These are phyloP conservation scores for Spiraea crenata DNA, from an alignment of 331 rosid genomes.

Conservation along the genomic window DNA sequence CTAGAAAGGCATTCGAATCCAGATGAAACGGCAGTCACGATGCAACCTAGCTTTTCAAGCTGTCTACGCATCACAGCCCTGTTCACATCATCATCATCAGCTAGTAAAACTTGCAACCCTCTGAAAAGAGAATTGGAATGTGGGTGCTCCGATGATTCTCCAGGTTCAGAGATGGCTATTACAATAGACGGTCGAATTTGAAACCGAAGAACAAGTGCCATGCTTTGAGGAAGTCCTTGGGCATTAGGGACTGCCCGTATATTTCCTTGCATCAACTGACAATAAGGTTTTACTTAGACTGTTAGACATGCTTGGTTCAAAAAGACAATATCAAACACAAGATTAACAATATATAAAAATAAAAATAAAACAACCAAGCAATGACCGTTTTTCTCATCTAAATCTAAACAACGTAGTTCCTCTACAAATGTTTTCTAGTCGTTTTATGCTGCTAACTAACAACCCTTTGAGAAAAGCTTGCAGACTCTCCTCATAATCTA, in stretches of 20 bases:
- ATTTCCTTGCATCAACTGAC: slow-evolving; percentile 98
- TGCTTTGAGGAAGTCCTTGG: slow-evolving; percentile 81
- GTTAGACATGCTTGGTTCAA: slow-evolving; percentile 7
- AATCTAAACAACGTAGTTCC: too few relatives aligned
- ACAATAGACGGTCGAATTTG: slow-evolving; percentile 67
- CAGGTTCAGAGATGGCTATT: slow-evolving; percentile 73
- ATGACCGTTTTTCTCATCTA: slow-evolving; percentile 6
- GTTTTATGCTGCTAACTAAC: neutral
- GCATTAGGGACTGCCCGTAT: slow-evolving; percentile 71
- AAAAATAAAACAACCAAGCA: too few relatives aligned
- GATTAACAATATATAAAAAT: neutral
- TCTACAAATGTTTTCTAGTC: neutral
- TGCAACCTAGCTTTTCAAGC: slow-evolving; percentile 92
- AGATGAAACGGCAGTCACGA: slow-evolving; percentile 66
- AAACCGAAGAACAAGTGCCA: slow-evolving; percentile 84
- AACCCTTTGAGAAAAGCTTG: neutral
- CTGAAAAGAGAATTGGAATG: slow-evolving; percentile 68
- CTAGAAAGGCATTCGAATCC: slow-evolving; percentile 84
- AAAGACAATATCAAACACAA: neutral
- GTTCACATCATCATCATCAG: slow-evolving; percentile 80
- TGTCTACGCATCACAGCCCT: slow-evolving; percentile 76
- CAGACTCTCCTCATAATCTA: neutral
- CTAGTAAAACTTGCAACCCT: slow-evolving; percentile 73
- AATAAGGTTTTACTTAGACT: slow-evolving; percentile 15
- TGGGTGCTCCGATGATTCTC: slow-evolving; percentile 60